Conservation (phyloP, 768 basidiomycete species). For the Russula earlei region DNA sequence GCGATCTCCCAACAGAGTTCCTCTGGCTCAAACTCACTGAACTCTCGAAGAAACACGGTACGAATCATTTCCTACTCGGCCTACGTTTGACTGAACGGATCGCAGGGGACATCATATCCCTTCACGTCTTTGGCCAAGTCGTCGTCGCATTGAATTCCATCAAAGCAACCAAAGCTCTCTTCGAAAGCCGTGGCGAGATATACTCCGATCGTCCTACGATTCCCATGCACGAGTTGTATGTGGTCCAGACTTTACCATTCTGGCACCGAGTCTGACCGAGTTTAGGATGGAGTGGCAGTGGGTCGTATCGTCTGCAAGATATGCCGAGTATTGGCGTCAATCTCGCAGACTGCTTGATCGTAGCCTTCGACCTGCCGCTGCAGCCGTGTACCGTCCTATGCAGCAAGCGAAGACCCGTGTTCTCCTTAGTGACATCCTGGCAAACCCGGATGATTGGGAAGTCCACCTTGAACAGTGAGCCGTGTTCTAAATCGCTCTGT, state of each 20-base stretch:
- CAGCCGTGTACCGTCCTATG: background rate
- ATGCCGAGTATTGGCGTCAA: background rate
- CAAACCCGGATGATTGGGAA: background rate
- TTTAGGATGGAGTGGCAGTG: background rate
- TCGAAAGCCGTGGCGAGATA: slow-evolving; percentile 1
- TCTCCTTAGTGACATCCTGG: background rate
- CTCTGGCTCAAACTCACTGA: slow-evolving; percentile 1
- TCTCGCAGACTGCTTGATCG: background rate
- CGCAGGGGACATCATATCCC: background rate
- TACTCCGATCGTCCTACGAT: slow-evolving; percentile 7
- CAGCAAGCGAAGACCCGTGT: background rate
- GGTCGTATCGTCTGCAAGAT: background rate
- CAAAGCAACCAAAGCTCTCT: background rate
- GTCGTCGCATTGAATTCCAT: slow-evolving; percentile 2
- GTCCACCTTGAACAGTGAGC: background rate
- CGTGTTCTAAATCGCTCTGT: too few species aligned
- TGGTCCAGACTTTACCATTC: too few species aligned
- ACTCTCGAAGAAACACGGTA: slow-evolving; percentile 1
- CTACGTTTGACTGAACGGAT: background rate
- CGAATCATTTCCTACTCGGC: background rate
- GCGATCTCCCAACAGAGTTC: slow-evolving; percentile 2
- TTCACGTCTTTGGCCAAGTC: background rate
- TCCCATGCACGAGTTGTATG: background rate
- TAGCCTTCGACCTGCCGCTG: background rate
- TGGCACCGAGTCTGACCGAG: background rate